Evolutionary conservation across 2,329 filamentous ascomycete species (phyloP), one percentile per base, ranked within the genome.

Genomic region (Microdochium trichocladiopsis): DNA sequence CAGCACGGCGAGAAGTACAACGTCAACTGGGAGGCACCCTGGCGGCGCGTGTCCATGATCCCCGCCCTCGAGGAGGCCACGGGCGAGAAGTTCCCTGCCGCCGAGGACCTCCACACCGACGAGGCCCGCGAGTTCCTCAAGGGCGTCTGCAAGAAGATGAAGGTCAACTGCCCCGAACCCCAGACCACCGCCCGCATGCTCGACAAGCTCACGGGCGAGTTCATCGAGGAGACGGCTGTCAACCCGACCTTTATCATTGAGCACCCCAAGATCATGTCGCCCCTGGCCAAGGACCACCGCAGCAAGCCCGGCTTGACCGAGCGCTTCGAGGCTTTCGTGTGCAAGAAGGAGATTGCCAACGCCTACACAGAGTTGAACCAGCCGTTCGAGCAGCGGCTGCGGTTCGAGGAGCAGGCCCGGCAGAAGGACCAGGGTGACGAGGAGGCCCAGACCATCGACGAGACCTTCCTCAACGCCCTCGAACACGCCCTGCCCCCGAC

Each of bases 371-470:
- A 99, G 83, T 86, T 99, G 80, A 95, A 95, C 78, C 90, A 96
- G 64, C 91, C 93, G 52, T 93, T 95, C 64, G 92, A 96, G 71
- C 94, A 99, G 77, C 84, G 94, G 56, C 74, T 93, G 57, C 84
- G 91, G 25, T 93, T 93, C 69, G 91, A 96, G 70, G 93, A 97
- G 82, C 94, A 99, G 74, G 93, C 92, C 4, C 81, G 84, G 63
- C 92, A 97, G 77, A 97, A 97, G 82, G 90, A 85, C 6, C 90
- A 95, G 73, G 94, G 95, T 66, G 95, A 99, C 60, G 91, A 97
- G 62, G 95, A 99, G 75, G 95, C 93, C 1, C 94, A 97, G 75
- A 76, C 94, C 61, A 85, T 97, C 52, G 95, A 99, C 62, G 93
- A 97, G 81, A 95, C 89, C 63, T 97, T 97, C 79, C 89, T 91